These are phyloP conservation scores for Mucor piriformis DNA, from an alignment of 371 early-diverging fungal genomes.

Conservation along the genomic window DNA sequence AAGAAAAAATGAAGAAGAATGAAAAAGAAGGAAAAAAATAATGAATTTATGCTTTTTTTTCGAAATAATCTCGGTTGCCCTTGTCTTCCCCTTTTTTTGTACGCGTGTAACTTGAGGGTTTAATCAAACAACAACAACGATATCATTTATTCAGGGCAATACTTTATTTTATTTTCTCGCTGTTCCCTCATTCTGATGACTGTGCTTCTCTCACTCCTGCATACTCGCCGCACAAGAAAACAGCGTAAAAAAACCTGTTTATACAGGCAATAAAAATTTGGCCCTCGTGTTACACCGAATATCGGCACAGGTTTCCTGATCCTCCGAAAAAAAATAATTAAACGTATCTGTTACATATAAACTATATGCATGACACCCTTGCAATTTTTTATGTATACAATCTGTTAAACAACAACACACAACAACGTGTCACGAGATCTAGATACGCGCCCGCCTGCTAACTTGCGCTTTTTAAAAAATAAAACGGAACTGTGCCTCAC, in stretches of 20 bases:
- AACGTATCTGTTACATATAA: neutral
- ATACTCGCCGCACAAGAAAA: neutral
- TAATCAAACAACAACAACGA: neutral
- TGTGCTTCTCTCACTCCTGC: neutral
- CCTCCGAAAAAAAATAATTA: conserved; percentile 5
- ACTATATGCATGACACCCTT: neutral
- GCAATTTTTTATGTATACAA: no score
- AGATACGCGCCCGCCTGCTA: no score
- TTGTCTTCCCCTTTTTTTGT: conserved; percentile 4
- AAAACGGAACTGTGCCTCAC: no score
- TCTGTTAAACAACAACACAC: no score
- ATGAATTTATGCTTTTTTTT: neutral
- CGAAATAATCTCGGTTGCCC: neutral
- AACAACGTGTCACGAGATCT: no score
- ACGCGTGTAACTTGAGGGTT: neutral
- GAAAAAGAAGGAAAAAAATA: conserved; percentile 5
- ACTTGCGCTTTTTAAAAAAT: no score
- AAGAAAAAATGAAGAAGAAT: neutral
- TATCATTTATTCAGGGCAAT: neutral
- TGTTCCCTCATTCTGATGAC: neutral
- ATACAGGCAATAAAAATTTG: neutral
- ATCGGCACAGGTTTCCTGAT: conserved; percentile 11
- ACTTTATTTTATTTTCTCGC: neutral
- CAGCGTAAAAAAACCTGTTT: neutral
- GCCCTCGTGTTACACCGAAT: conserved; percentile 8